Conservation (phyloP, 2,329 filamentous ascomycete species). For the Cryphonectria radicalis region DNA sequence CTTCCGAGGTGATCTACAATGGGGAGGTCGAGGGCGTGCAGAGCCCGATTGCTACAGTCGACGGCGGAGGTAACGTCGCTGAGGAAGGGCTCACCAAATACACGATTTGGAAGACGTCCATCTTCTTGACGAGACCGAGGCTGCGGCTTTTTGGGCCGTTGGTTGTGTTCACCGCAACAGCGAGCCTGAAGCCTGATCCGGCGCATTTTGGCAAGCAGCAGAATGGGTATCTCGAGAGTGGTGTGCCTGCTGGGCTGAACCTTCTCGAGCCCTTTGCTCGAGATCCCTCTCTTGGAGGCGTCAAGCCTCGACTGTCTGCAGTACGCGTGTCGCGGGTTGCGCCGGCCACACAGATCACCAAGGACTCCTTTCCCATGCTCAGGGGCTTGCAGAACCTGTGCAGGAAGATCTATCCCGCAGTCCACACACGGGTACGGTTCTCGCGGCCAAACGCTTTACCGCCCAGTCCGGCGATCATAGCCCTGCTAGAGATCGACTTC, state of each 20-base stretch:
- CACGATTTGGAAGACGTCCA: constrained; percentile 63
- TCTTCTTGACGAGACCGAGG: constrained; percentile 63
- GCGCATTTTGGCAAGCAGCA: constrained; percentile 47
- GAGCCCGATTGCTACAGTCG: constrained; percentile 56
- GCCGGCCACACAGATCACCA: constrained; percentile 63
- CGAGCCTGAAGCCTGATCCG: constrained; percentile 60
- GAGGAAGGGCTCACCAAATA: constrained; percentile 44
- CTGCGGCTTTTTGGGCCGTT: constrained; percentile 69
- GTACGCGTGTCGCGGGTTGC: constrained; percentile 75
- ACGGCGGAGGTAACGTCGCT: constrained; percentile 41
- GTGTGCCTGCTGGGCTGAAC: constrained; percentile 72
- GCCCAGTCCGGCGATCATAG: constrained; percentile 65
- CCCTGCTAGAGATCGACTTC: constrained; percentile 75
- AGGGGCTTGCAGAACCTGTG: constrained; percentile 65
- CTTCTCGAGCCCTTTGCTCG: constrained; percentile 74
- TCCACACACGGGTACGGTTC: constrained; percentile 76
- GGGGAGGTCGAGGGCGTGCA: constrained; percentile 54
- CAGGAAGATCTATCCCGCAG: constrained; percentile 67
- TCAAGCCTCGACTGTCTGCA: constrained; percentile 71
- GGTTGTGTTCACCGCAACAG: constrained; percentile 66
- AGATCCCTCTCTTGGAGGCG: constrained; percentile 65
- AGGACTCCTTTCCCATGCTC: constrained; percentile 66
- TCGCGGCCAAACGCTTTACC: constrained; percentile 65
- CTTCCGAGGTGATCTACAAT: constrained; percentile 64
- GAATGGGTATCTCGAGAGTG: constrained; percentile 71